A percentile compares a stretch with the other conserved stretches of the same genome.
Conservation (phyloP, 2,329 filamentous ascomycete genomes). For the Colletotrichum musae region DNA sequence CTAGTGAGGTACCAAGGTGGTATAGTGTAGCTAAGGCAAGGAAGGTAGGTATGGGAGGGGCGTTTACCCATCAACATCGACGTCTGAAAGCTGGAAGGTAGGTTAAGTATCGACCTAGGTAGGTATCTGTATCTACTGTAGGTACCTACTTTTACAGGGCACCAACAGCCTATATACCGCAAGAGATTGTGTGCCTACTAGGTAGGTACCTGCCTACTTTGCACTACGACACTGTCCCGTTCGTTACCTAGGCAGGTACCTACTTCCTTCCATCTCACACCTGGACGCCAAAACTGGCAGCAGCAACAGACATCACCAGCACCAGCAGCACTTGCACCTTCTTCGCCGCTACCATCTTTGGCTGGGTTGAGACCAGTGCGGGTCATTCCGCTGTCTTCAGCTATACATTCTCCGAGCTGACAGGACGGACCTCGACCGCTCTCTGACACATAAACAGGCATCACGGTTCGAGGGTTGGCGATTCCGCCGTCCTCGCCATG, state of each 20-base stretch:
- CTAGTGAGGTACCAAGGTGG: not conserved
- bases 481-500: not conserved
- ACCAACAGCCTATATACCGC: not conserved
- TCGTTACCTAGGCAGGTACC: too few species aligned
- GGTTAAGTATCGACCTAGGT: not conserved
- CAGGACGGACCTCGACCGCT: constrained; percentile 1
- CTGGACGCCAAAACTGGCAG: not conserved
- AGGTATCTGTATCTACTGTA: not conserved
- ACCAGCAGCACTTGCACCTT: not conserved
- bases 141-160: not conserved
- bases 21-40: not conserved
- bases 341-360: too few species aligned
- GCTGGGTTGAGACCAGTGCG: constrained; percentile 3
- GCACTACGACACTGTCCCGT: not conserved
- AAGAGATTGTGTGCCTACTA: not conserved
- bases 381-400: constrained; percentile 14
- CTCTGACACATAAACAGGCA: not conserved
- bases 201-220: not conserved
- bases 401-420: constrained; percentile 3
- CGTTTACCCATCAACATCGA: constrained; percentile 21
- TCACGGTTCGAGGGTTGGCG: not conserved
- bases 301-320: not conserved
- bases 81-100: not conserved
- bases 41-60: constrained; percentile 5
- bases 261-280: too few species aligned